Percentiles rank a stretch among this genome's conserved stretches.
phyloP scores from a whole-genome alignment of 352 stramenopile genomes.

The Pilasporangium apinafurcum region DNA sequence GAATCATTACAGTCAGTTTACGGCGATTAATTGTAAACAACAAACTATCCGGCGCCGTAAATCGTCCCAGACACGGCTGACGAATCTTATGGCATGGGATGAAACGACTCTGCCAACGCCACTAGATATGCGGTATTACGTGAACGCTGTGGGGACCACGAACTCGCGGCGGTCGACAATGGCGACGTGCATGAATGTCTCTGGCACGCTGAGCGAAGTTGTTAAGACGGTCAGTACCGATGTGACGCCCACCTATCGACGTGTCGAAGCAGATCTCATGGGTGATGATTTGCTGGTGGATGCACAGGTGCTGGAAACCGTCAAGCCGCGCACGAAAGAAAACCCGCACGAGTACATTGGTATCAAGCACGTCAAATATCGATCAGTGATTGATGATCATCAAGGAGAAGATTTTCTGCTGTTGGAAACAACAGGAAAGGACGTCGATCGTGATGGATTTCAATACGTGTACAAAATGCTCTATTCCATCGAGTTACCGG shows the following conservation, averaged over 20 bases:
- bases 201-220: constrained; percentile 48
- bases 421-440: constrained; percentile 45
- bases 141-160: constrained; percentile 34
- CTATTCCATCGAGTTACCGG: constrained; percentile 25
- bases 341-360: constrained; percentile 65
- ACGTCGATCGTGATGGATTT: constrained; percentile 29
- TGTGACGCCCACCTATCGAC: constrained; percentile 35
- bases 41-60: too few relatives aligned
- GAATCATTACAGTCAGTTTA: too few relatives aligned
- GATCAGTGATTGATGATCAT: constrained; percentile 42
- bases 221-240: constrained; percentile 52
- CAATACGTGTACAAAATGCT: constrained; percentile 64
- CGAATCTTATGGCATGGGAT: too few relatives aligned
- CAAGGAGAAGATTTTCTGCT: constrained; percentile 61
- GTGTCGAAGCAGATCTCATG: constrained; percentile 52
- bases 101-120: constrained; percentile 22
- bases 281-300: constrained; percentile 53
- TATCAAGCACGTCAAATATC: constrained; percentile 77
- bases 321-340: constrained; percentile 60
- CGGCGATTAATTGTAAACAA: too few relatives aligned
- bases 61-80: too few relatives aligned
- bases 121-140: constrained; percentile 35
- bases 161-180: constrained; percentile 39
- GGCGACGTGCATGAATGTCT: constrained; percentile 44
- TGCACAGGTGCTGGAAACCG: constrained; percentile 60